phyloP scores from a whole-genome alignment of 768 basidiomycete genomes.

The Atractiella rhizophila region DNA sequence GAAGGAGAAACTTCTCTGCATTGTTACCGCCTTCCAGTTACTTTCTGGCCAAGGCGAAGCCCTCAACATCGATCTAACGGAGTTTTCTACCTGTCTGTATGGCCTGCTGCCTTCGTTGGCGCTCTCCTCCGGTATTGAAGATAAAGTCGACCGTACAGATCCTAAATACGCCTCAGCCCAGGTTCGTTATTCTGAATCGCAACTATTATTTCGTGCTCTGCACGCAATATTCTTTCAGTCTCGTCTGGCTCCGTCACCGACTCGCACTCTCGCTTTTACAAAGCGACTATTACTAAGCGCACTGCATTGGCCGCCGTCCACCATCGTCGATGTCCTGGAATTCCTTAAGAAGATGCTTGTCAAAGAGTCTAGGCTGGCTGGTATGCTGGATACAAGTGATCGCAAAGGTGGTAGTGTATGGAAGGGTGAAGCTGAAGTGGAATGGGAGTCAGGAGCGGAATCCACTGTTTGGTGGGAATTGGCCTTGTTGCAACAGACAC shows the following conservation, averaged over 20 bases:
- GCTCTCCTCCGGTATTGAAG: slow-evolving; percentile 39
- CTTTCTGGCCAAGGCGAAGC: slow-evolving; percentile 90
- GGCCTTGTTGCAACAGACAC: slow-evolving; percentile 30
- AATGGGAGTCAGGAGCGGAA: slow-evolving; percentile 36
- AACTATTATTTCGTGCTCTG: slow-evolving; percentile 63
- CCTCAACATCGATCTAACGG: slow-evolving; percentile 78
- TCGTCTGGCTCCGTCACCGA: slow-evolving; percentile 31
- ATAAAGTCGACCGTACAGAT: slow-evolving; percentile 20
- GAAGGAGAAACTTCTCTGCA: slow-evolving; percentile 38
- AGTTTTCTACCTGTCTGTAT: slow-evolving; percentile 67
- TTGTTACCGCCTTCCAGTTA: slow-evolving; percentile 90
- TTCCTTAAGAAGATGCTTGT: slow-evolving; percentile 47
- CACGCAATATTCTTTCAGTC: slow-evolving; percentile 55
- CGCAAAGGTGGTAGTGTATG: slow-evolving; percentile 61
- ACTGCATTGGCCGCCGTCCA: slow-evolving; percentile 49
- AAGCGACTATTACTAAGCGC: slow-evolving; percentile 67
- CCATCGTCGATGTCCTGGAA: slow-evolving; percentile 41
- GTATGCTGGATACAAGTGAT: slow-evolving; percentile 65
- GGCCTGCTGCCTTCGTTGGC: slow-evolving; percentile 51
- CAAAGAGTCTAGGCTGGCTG: slow-evolving; percentile 56
- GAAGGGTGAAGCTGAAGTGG: slow-evolving; percentile 63
- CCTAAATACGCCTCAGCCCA: slow-evolving; percentile 8
- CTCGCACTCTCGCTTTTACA: slow-evolving; percentile 69
- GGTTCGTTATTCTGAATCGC: slow-evolving; percentile 18
- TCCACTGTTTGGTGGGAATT: slow-evolving; percentile 72